A percentile compares a stretch with the other conserved stretches of the same genome.
Conservation (phyloP, 345 rosid genomes). For the Eucalyptus brandiana region DNA sequence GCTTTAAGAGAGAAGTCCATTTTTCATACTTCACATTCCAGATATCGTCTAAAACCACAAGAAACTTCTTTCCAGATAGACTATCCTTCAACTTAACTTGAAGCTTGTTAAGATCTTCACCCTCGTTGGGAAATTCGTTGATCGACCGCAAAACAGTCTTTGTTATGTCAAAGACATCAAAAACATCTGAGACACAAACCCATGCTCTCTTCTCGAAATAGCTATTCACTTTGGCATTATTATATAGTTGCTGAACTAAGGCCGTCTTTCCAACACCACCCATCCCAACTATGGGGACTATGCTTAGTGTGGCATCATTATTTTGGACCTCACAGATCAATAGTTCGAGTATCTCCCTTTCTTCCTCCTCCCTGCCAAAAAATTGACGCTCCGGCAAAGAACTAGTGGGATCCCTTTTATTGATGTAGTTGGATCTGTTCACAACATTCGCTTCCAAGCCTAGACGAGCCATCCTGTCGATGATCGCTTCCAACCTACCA, state of each 20-base stretch:
- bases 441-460: neutral
- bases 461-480: rapidly evolving
- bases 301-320: rapidly evolving
- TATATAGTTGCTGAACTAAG: neutral
- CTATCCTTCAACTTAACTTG: too few relatives aligned
- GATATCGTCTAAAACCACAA: too few relatives aligned
- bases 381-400: neutral
- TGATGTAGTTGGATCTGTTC: rapidly evolving
- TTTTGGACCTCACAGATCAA: neutral
- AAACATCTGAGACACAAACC: neutral
- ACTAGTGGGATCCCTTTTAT: neutral
- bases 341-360: neutral
- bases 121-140: too few relatives aligned
- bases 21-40: too few relatives aligned
- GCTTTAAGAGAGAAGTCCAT: neutral
- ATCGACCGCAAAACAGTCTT: neutral
- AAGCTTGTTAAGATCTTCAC: too few relatives aligned
- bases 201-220: neutral
- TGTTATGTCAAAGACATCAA: neutral
- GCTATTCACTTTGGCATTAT: neutral
- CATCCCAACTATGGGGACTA: neutral
- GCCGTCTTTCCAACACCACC: neutral
- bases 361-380: neutral
- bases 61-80: too few relatives aligned
- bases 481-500: neutral